Evolutionary conservation across 768 basidiomycete genomes (phyloP), one percentile per base, ranked within the genome.

Genomic region (Sporobolomyces pararoseus): DNA sequence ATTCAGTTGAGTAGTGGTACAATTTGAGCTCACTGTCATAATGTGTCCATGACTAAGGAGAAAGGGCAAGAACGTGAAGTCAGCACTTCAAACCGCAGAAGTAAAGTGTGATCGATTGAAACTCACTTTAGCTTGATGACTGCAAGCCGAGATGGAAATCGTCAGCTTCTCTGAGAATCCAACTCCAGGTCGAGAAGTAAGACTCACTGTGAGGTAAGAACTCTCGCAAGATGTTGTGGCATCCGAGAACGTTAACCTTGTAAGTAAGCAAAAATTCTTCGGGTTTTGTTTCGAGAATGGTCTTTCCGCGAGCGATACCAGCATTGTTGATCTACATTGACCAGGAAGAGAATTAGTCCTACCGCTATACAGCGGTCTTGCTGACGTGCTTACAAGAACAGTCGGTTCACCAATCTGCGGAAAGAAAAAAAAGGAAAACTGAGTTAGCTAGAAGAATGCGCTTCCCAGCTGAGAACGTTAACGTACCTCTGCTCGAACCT

Each of bases 191-290:
- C 6, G 23, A 25, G n/a, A 21, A 23, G n/a, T n/a, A 46, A 7
- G 10, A 63, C 70, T 49, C 39, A 71, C 70, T 57, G 46, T 72
- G 62, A 7, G 71, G 71, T 12, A 72, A 37, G 66, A 72, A 72
- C 62, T 72, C 71, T 37, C 66, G 62, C 2, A 67, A 46, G 34
- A 72, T 68, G 66, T 67, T 68, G 66, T 49, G 57, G 6, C 27
- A 13, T 7, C 65, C 65, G 31, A 72, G 52, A 1, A 68, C 66
- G 62, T 72, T 72, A 57, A 72, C 71, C 52, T 72, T 67, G 71
- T 64, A 68, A 5, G 66, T 68, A 3, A 67, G 35, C 5, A 67
- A 29, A 66, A 67, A 72, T 44, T 67, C 62, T 7, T 67, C 66
- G 1, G 62, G 42, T 19, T 27, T 61, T 16, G 63, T 65, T 57